A percentile compares a stretch with the other conserved stretches of the same genome.
Conservation (phyloP, 768 basidiomycete genomes). For the Coprinellus aureogranulatus region DNA sequence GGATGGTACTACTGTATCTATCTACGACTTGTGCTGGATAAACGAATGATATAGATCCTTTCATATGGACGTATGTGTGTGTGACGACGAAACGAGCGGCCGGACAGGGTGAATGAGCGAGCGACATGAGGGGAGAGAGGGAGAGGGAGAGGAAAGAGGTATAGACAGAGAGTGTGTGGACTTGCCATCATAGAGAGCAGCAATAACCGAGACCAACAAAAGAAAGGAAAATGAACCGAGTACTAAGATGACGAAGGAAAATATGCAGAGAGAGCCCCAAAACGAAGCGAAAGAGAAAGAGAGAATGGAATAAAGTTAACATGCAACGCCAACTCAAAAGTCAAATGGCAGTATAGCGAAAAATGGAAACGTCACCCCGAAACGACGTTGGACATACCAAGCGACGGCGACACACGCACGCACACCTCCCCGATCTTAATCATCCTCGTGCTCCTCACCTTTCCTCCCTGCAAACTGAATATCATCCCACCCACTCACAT, state of each 20-base stretch:
- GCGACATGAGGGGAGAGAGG: not conserved
- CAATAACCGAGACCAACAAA: not conserved
- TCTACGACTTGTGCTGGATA: too few relatives aligned
- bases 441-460: not conserved
- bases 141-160: not conserved
- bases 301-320: not conserved
- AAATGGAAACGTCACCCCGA: too few relatives aligned
- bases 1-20: too few relatives aligned
- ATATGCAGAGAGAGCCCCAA: not conserved
- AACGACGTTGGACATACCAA: constrained; percentile 1
- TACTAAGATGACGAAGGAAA: not conserved
- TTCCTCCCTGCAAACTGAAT: not conserved
- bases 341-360: not conserved
- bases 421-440: not conserved
- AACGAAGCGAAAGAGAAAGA: not conserved
- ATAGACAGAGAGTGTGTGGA: not conserved
- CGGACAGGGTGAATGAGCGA: not conserved
- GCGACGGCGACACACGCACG: not conserved
- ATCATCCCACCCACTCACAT: constrained; percentile 1
- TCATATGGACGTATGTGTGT: too few relatives aligned
- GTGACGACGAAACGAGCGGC: too few relatives aligned
- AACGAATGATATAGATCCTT: too few relatives aligned
- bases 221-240: not conserved
- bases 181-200: not conserved
- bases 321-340: not conserved